These are phyloP conservation scores for Arthroderma uncinatum DNA, from an alignment of 2,329 filamentous ascomycete genomes.

Conservation along the genomic window DNA sequence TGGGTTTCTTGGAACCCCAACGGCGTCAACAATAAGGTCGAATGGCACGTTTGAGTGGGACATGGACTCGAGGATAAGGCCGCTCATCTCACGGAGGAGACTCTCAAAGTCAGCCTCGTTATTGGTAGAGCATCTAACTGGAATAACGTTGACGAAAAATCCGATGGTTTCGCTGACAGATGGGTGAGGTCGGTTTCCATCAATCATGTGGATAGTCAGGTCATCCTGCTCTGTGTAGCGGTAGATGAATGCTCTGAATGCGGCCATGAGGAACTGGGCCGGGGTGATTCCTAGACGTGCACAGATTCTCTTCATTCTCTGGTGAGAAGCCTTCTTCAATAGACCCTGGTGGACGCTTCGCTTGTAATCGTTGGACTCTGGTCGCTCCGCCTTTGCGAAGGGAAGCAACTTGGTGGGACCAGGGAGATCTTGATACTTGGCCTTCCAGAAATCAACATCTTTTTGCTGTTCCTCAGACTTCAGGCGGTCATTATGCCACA, in stretches of 20 bases:
- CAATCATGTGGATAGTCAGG: slow-evolving; percentile 17
- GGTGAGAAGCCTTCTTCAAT: slow-evolving; percentile 15
- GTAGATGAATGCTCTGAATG: slow-evolving; percentile 17
- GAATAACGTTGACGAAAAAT: slow-evolving; percentile 19
- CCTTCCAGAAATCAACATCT: slow-evolving; percentile 15
- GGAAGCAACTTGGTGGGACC: slow-evolving; percentile 13
- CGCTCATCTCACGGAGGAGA: slow-evolving; percentile 7
- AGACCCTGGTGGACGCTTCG: slow-evolving; percentile 13
- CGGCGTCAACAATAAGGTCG: slow-evolving; percentile 14
- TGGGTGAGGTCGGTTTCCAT: slow-evolving; percentile 18
- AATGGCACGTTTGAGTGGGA: slow-evolving; percentile 14
- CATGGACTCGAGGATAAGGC: slow-evolving; percentile 11
- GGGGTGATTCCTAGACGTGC: slow-evolving; percentile 17
- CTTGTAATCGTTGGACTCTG: slow-evolving; percentile 11
- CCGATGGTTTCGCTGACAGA: slow-evolving; percentile 17
- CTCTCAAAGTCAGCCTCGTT: slow-evolving; percentile 8
- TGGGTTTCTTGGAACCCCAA: slow-evolving; percentile 11
- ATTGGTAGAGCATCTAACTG: slow-evolving; percentile 14
- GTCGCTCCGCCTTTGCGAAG: slow-evolving; percentile 13
- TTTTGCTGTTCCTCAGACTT: slow-evolving; percentile 12
- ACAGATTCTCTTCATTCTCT: slow-evolving; percentile 22
- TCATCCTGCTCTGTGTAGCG: slow-evolving; percentile 18
- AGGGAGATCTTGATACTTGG: slow-evolving; percentile 12
- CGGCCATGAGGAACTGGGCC: slow-evolving; percentile 18
- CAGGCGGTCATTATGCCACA: slow-evolving; percentile 19